Conservation (phyloP, 2,329 filamentous ascomycete species). For the Westerdykella sp. region DNA sequence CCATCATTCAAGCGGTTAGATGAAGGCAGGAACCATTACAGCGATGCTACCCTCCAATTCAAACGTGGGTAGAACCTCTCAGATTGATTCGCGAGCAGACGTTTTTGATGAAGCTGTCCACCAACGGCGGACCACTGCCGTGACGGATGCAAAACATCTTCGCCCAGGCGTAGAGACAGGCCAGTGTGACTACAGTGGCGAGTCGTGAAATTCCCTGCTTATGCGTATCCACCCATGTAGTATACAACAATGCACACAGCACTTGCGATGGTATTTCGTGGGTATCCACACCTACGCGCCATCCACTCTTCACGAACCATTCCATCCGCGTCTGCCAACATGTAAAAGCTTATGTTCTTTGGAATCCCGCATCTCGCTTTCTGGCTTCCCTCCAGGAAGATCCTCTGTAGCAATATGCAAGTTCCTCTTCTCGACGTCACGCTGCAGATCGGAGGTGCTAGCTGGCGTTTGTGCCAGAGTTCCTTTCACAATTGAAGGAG, state of each 20-base stretch:
- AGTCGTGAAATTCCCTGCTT: too few relatives aligned
- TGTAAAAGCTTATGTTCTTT: conserved; percentile 32
- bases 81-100: too few relatives aligned
- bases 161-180: background rate
- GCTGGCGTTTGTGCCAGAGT: too few relatives aligned
- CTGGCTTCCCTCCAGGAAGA: conserved; percentile 39
- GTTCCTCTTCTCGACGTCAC: conserved; percentile 18
- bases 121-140: too few relatives aligned
- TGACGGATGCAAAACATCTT: background rate
- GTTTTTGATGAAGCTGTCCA: too few relatives aligned
- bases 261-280: background rate
- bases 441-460: background rate
- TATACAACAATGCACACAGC: background rate
- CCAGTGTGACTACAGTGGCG: background rate
- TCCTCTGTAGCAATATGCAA: conserved; percentile 36
- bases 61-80: too few relatives aligned
- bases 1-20: too few relatives aligned
- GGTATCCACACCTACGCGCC: conserved; percentile 1
- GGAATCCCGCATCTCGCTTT: conserved; percentile 34
- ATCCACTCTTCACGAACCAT: background rate
- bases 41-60: too few relatives aligned
- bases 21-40: too few relatives aligned
- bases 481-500: background rate
- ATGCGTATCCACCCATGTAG: too few relatives aligned
- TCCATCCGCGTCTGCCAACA: conserved; percentile 13